A percentile compares a stretch with the other conserved stretches of the same genome.
These are phyloP conservation scores for Fusarium fracticaudum DNA, from an alignment of 2,329 filamentous ascomycete species.

Conservation along the genomic window DNA sequence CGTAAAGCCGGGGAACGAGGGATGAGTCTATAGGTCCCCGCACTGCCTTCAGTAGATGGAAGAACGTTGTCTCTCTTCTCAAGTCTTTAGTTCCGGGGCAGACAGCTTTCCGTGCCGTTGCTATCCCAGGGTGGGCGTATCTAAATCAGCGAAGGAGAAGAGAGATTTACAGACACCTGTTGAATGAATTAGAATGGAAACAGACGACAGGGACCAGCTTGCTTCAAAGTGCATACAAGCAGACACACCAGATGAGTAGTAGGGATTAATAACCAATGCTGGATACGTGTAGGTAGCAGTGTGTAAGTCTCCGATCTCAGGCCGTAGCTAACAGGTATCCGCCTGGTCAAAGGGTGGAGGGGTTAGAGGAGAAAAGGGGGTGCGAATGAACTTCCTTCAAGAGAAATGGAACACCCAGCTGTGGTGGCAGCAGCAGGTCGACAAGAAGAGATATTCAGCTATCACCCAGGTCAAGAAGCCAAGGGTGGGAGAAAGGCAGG, in stretches of 20 bases:
- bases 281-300: constrained; percentile 20
- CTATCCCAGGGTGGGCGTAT: constrained; percentile 36
- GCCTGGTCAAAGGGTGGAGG: constrained; percentile 28
- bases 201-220: constrained; percentile 33
- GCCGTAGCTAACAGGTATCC: constrained; percentile 26
- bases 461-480: constrained; percentile 20
- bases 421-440: constrained; percentile 33
- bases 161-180: constrained; percentile 24
- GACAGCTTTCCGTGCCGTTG: constrained; percentile 34
- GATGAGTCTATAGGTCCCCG: constrained; percentile 37
- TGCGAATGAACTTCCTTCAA: constrained; percentile 15
- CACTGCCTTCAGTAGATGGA: constrained; percentile 27
- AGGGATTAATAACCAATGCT: constrained; percentile 40
- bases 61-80: constrained; percentile 44
- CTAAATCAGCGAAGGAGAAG: constrained; percentile 35
- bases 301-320: constrained; percentile 38
- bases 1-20: constrained; percentile 33
- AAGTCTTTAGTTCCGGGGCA: constrained; percentile 32
- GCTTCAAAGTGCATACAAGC: constrained; percentile 33
- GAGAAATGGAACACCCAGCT: constrained; percentile 28
- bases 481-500: constrained; percentile 29
- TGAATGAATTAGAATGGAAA: constrained; percentile 37
- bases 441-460: constrained; percentile 40
- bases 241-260: constrained; percentile 33
- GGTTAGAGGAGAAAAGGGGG: constrained; percentile 15